Evolutionary conservation across 164 flowering plant species (phyloP).

Genomic region (Piper betle): DNA sequence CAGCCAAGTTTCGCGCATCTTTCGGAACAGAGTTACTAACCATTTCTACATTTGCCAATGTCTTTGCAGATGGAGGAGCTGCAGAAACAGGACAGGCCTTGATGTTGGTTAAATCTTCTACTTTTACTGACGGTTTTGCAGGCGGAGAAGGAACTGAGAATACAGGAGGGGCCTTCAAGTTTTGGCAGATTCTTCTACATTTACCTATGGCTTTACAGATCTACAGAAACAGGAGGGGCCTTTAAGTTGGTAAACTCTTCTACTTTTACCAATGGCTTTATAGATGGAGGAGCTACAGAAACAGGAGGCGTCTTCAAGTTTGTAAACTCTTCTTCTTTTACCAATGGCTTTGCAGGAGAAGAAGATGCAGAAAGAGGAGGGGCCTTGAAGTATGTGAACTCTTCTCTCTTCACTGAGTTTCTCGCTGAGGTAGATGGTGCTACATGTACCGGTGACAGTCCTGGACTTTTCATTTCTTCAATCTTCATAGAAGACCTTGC

Average conservation of each 20-base stretch:
- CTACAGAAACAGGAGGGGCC: too few species aligned
- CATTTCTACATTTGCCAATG: too few species aligned
- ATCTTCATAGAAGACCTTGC: constrained; percentile 9
- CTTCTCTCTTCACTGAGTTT: neutral
- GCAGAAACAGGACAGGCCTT: too few species aligned
- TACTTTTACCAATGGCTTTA: neutral
- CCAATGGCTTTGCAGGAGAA: neutral
- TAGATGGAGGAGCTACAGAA: neutral
- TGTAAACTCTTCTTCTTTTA: neutral
- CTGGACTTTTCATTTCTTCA: constrained; percentile 13
- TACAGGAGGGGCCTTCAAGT: too few species aligned
- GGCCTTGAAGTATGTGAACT: neutral
- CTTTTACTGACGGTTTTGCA: too few species aligned
- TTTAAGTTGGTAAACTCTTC: too few species aligned
- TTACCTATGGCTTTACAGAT: too few species aligned
- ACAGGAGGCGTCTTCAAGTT: neutral
- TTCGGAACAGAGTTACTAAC: neutral
- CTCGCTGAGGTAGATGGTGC: neutral
- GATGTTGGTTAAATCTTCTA: too few species aligned
- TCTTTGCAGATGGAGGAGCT: too few species aligned
- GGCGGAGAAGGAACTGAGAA: too few species aligned
- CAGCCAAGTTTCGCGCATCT: constrained; percentile 20
- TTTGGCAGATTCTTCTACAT: too few species aligned
- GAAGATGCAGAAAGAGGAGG: constrained; percentile 18
- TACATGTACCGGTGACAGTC: neutral